Base-by-base conservation (phyloP, 192 early-diverging fungal species). In the Hyaloraphidium curvatum region DNA sequence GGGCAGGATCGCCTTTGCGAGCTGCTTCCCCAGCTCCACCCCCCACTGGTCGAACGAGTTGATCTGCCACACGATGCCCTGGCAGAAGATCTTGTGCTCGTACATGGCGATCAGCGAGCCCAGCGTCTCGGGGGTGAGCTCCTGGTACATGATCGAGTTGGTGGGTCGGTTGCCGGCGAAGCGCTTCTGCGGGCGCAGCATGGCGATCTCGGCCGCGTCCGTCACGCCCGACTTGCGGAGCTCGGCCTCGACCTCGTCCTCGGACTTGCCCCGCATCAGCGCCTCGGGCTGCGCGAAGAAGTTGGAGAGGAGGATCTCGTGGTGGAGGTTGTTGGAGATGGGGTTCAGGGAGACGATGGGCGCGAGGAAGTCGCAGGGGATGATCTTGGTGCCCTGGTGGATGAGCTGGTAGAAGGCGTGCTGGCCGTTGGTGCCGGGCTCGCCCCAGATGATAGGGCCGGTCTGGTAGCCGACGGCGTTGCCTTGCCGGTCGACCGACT, bases 31-130 rank as follows among this genome's bases (percentile, higher is more conserved):
- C 31, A 96, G 80, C 70, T 98, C 94, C 48, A 98, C 94, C 54
- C 76, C 76, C 76, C 76, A 78, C 73, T 95, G 92, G 60, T 94
- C 91, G 62, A 86, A 96, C 30, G 84, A 88, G 76, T 98, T 98
- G 67, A 98, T 85, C 64, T 86, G 75, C 92, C 92, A 98, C 59
- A 98, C 81, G 28, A 88, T 82, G 50, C 94, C 92, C 69, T 98
- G 94, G 14, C 86, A 85, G 64, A 98, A 98, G 62, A 98, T 98
- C 80, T 98, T 98, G 81, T 98, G 94, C 72, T 98, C 94, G 62
- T 98, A 98, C 66, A 98, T 62, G 21, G 92, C 89, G 69, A 98
- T 84, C 59, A 98, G 62, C n/a, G 76, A 69, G 19, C 94, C 94
- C 2, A 98, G 72, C 2, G 86, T 89, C 30, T 75, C 76, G 7